Conservation (phyloP, 441 rosid genomes). For the Monsonia emarginata region DNA sequence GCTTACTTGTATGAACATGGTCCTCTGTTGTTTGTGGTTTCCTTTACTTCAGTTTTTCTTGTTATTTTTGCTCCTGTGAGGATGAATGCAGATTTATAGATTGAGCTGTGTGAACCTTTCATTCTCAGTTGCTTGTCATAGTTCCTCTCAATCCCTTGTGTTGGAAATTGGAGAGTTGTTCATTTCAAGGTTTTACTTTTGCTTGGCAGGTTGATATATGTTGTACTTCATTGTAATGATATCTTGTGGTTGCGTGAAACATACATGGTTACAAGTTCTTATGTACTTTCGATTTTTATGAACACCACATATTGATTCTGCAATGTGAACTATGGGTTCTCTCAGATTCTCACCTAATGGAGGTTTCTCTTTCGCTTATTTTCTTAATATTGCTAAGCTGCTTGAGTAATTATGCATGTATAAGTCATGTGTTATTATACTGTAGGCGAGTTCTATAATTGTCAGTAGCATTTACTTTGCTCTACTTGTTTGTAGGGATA, state of each 20-base stretch:
- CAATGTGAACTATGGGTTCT: background rate
- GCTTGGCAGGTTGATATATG: conserved; percentile 1
- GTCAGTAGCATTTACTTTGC: background rate
- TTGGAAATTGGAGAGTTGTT: conserved; percentile 2
- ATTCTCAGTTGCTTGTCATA: background rate
- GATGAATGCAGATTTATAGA: background rate
- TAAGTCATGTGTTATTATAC: background rate
- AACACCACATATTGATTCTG: background rate
- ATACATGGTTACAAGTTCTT: background rate
- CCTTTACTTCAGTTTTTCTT: background rate
- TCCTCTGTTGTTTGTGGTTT: background rate
- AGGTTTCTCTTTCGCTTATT: background rate
- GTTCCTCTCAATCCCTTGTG: background rate
- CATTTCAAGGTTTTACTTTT: background rate
- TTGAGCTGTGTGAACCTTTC: background rate
- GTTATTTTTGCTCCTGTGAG: background rate
- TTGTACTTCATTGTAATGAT: conserved; percentile 1
- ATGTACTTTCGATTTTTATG: background rate
- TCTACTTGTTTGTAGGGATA: background rate
- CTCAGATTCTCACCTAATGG: background rate
- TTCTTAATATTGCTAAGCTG: background rate
- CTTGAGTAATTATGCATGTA: background rate
- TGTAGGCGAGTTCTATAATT: background rate
- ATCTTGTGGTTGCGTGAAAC: background rate
- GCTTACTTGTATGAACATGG: background rate